Evolutionary conservation across 331 rosid species (phyloP), one percentile per base, ranked within the genome.

Genomic region (Phaseolus coccineus): DNA sequence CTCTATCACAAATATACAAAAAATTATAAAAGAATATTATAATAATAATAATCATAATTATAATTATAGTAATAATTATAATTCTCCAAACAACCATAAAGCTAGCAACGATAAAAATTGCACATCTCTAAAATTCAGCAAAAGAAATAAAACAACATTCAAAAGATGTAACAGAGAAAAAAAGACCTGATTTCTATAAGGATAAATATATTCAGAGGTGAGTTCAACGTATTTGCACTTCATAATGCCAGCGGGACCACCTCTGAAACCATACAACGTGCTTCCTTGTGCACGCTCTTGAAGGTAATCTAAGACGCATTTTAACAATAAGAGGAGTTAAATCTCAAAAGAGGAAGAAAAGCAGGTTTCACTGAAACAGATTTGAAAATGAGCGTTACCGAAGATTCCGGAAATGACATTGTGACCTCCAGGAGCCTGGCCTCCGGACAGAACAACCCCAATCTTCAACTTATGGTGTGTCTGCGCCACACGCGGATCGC

Each of bases 231-330:
- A 96, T 80, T 96, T 96, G 80, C 94, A 50, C 83, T 93, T 96
- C 98, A 96, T 93, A 79, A 96, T 91, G 68, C 99, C 99, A 40
- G 97, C 99, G 69, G 98, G 99, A 27, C 99, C 99, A 8, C 99
- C 99, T 69, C 73, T 89, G 85, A 96, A 96, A 61, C 98, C 99
- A 69, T 91, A 96, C 87, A 96, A 73, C 33, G 87, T 88, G 92
- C 99, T 93, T 74, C 96, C 98, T 62, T 82, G 78, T 3, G 85
- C 93, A 2, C 82, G 93, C 19, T 90, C 90, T 87, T 93, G 97
- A 88, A 96, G 80, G 86, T 96, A 96, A 91, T 96, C 99, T 96
- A 69, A 52, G 2, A 28, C 25, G 33, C 63, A 73, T 37, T 19
- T 58, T 19, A 39, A 27, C 22, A 19, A 35, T 11, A 33, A 39